These are phyloP conservation scores for Euphorbia peplus DNA, from an alignment of 345 rosid genomes.

Conservation along the genomic window DNA sequence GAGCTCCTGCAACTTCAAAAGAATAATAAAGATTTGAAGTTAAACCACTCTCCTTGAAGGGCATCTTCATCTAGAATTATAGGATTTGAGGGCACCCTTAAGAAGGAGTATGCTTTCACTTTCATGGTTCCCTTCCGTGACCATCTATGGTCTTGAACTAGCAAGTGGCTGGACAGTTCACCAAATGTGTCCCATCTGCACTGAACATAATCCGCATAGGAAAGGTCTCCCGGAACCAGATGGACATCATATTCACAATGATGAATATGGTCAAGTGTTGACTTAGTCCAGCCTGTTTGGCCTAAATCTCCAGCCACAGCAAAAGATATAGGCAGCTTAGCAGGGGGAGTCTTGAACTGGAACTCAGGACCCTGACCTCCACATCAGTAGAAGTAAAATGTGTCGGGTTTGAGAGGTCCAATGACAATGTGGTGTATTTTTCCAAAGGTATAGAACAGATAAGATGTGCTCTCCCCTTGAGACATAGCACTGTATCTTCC, in stretches of 20 bases:
- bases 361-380: conserved; percentile 82
- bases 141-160: conserved; percentile 98
- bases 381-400: conserved; percentile 71
- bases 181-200: conserved; percentile 91
- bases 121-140: conserved; percentile 93
- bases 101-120: conserved; percentile 63
- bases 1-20: conserved; percentile 83
- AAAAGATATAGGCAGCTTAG: conserved; percentile 69
- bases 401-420: conserved; percentile 68
- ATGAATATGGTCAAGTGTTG: conserved; percentile 80
- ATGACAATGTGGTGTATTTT: conserved; percentile 84
- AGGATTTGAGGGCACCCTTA: conserved; percentile 66
- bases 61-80: conserved; percentile 94
- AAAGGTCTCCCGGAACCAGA: conserved; percentile 91
- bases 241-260: conserved; percentile 70
- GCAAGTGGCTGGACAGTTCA: conserved; percentile 83
- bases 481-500: conserved; percentile 50
- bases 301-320: conserved; percentile 97
- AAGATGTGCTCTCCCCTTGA: conserved; percentile 79
- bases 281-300: conserved; percentile 93
- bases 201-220: conserved; percentile 89
- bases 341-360: conserved; percentile 84
- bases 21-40: conserved; percentile 88
- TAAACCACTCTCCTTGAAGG: conserved; percentile 82
- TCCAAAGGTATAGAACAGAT: conserved; percentile 73